phyloP scores from a whole-genome alignment of 2,329 filamentous ascomycete species.

The Cyphellophora europaea region DNA sequence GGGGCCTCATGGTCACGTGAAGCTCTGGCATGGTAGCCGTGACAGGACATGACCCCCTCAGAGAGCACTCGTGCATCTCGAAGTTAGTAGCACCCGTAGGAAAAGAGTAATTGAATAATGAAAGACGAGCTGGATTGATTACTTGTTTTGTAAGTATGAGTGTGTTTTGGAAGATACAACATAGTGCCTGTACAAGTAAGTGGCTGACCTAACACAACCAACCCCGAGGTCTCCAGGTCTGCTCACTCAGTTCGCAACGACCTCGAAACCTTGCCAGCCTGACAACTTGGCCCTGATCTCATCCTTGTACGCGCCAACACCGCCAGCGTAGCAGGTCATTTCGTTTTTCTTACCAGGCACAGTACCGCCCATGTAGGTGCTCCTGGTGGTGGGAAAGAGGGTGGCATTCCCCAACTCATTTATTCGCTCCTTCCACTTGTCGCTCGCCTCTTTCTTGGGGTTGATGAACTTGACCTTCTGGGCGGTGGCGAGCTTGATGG shows the following conservation, averaged over 20 bases:
- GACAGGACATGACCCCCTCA: too few species aligned
- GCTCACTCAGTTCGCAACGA: constrained; percentile 8
- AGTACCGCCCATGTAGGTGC: constrained; percentile 45
- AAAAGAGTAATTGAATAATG: too few species aligned
- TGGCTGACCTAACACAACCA: too few species aligned
- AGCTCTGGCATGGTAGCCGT: too few species aligned
- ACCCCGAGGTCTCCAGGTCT: too few species aligned
- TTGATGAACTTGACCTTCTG: constrained; percentile 43
- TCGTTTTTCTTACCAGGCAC: constrained; percentile 48
- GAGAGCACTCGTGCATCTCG: too few species aligned
- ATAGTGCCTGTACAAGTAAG: too few species aligned
- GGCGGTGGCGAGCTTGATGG: constrained; percentile 42
- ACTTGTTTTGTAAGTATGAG: too few species aligned
- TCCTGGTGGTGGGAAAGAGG: constrained; percentile 34
- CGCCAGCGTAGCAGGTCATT: constrained; percentile 36
- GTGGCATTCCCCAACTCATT: constrained; percentile 34
- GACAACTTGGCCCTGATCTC: constrained; percentile 16
- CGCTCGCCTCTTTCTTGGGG: constrained; percentile 35
- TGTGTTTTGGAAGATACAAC: too few species aligned
- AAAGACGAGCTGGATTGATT: too few species aligned
- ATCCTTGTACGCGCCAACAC: constrained; percentile 15
- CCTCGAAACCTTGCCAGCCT: constrained; percentile 14
- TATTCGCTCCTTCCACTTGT: constrained; percentile 42
- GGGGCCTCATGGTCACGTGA: too few species aligned
- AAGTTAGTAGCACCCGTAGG: too few species aligned